Percentiles rank a stretch among this genome's conserved stretches.
Conservation (phyloP, 2,329 filamentous ascomycete species). For the Cladobotryum mycophilum region DNA sequence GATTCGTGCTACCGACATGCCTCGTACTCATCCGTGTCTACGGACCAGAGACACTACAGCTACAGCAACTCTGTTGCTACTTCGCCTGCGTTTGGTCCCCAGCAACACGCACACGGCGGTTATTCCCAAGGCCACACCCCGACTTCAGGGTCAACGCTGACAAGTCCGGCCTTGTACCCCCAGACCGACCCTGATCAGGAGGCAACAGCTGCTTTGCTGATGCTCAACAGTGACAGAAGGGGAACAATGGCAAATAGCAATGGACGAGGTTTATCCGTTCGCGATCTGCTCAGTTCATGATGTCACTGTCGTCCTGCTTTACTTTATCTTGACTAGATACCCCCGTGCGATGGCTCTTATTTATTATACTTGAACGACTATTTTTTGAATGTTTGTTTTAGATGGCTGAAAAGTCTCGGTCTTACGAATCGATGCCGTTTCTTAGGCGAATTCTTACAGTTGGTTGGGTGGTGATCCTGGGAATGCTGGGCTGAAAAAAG, state of each 20-base stretch:
- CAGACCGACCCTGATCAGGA: slow-evolving; percentile 62
- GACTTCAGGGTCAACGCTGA: slow-evolving; percentile 45
- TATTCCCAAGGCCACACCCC: slow-evolving; percentile 30
- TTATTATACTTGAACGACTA: not conserved
- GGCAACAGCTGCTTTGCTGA: slow-evolving; percentile 77
- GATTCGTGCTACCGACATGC: slow-evolving; percentile 39
- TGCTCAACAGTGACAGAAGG: slow-evolving; percentile 76
- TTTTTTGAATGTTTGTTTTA: not conserved
- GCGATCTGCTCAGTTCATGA: slow-evolving; percentile 48
- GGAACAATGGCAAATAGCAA: slow-evolving; percentile 28
- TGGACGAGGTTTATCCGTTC: slow-evolving; percentile 47
- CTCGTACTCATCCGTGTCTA: slow-evolving; percentile 49
- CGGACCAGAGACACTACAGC: slow-evolving; percentile 45
- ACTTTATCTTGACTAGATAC: not conserved
- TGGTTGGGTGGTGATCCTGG: not conserved
- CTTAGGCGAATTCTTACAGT: too few species aligned
- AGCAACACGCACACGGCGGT: slow-evolving; percentile 20
- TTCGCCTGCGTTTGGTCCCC: slow-evolving; percentile 54
- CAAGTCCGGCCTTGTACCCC: slow-evolving; percentile 52
- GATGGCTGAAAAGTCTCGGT: not conserved
- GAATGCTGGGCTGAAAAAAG: not conserved
- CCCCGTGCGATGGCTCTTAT: not conserved
- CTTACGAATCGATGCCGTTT: not conserved
- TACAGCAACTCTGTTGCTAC: slow-evolving; percentile 43
- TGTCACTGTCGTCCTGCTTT: not conserved